A percentile compares a stretch with the other conserved stretches of the same genome.
Conservation (phyloP, 2,329 filamentous ascomycete species). For the Colletotrichum spinosum region DNA sequence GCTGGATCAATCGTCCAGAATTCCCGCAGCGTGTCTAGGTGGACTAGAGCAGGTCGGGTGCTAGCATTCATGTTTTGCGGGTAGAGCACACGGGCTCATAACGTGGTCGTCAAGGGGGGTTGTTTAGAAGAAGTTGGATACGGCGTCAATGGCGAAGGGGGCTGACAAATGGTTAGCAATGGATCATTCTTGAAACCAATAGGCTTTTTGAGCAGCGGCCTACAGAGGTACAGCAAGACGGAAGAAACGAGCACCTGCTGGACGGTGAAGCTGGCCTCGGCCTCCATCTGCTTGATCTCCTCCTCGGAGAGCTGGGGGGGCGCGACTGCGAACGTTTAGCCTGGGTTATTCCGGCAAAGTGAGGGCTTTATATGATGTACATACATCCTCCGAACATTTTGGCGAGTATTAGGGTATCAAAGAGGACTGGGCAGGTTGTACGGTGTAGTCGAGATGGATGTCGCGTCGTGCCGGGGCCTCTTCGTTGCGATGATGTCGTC, state of each 20-base stretch:
- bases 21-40: no score
- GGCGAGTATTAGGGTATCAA: constrained; percentile 26
- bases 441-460: constrained; percentile 11
- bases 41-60: no score
- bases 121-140: constrained; percentile 56
- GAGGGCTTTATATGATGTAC: constrained; percentile 40
- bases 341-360: background rate
- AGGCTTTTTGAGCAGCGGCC: constrained; percentile 43
- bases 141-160: constrained; percentile 68
- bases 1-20: background rate
- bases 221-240: constrained; percentile 82
- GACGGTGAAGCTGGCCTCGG: constrained; percentile 74
- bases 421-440: background rate
- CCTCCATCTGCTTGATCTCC: constrained; percentile 78
- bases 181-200: no score
- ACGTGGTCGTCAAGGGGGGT: background rate
- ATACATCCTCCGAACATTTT: constrained; percentile 74
- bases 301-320: constrained; percentile 76
- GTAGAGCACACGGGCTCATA: background rate
- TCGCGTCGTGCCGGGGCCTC: constrained; percentile 1
- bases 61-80: background rate
- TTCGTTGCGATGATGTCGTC: constrained; percentile 36
- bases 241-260: constrained; percentile 75
- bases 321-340: constrained; percentile 60
- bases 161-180: constrained; percentile 50